Evolutionary conservation across 2,329 filamentous ascomycete genomes (phyloP), one percentile per base, ranked within the genome.

Genomic region (Thielaviopsis musarum): DNA sequence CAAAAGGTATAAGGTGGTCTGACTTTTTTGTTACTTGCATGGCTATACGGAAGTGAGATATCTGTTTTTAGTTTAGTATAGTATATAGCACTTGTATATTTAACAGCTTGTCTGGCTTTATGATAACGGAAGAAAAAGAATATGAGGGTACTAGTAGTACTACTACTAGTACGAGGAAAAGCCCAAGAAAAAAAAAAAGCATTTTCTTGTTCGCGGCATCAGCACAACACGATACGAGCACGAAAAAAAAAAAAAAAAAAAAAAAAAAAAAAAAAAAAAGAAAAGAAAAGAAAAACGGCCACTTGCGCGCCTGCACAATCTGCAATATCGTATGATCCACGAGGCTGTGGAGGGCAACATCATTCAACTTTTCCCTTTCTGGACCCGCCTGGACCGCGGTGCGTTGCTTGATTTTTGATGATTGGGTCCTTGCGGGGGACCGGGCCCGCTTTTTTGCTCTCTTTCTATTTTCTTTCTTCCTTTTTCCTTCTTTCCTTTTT

Each of bases 311-410:
- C 19, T 26, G 38, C 38, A 45, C 51, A 59, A 56, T 58, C 63
- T 56, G 26, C 63, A 64, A 69, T 65, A 70, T 71, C 70, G 69
- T 71, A 71, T 70, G 69, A 71, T 71, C 65, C 58, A 61, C 69
- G 63, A 71, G 69, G 69, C 70, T 71, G 65, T 60, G 63, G 66
- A 69, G 67, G 67, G 66, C 66, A 67, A 67, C n/a, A 34, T 60
- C 45, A 49, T 49, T 49, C 56, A 21, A 52, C 9, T 22, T 19
- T 51, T n/a, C 26, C 49, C 57, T 57, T 61, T 49, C 60, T 62
- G 57, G 58, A 64, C 41, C 63, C 59, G 1, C 60, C 62, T 5
- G 51, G 34, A 12, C 63, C 64, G 26, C 64, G 63, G 52, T 60
- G 59, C 38, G 38, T 56, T 34, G 34, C 60, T 58, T 22, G 30